Conservation (phyloP, 2,329 filamentous ascomycete species). For the Claviceps arundinis region DNA sequence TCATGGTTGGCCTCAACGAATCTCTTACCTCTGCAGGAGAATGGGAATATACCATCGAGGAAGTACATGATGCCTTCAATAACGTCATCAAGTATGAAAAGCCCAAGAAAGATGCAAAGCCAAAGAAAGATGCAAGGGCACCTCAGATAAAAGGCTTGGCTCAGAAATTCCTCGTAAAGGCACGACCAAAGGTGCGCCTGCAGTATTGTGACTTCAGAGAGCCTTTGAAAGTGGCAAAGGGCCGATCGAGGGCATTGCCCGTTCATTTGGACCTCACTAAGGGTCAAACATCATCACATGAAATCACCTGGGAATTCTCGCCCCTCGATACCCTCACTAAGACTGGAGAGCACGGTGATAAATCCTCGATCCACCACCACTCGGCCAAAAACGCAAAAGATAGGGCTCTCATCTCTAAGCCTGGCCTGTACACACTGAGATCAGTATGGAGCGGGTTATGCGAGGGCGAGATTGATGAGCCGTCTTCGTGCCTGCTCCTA, state of each 20-base stretch:
- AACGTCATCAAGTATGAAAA: conserved; percentile 68
- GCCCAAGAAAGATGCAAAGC: conserved; percentile 48
- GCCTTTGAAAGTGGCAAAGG: conserved; percentile 73
- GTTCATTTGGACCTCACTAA: conserved; percentile 49
- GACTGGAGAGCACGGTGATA: conserved; percentile 54
- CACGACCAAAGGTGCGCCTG: conserved; percentile 64
- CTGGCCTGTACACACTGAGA: conserved; percentile 77
- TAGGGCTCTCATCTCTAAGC: conserved; percentile 54
- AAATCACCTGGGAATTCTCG: conserved; percentile 70
- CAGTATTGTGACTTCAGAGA: conserved; percentile 64
- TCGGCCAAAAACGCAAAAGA: conserved; percentile 49
- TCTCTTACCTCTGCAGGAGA: conserved; percentile 65
- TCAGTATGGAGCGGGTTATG: conserved; percentile 72
- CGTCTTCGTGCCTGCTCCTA: conserved; percentile 80
- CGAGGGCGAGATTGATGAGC: conserved; percentile 78
- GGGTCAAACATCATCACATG: conserved; percentile 53
- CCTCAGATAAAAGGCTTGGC: conserved; percentile 49
- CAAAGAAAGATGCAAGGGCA: conserved; percentile 56
- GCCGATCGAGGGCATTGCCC: conserved; percentile 53
- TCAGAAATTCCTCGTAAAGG: conserved; percentile 73
- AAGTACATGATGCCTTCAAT: conserved; percentile 81
- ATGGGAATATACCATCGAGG: conserved; percentile 84
- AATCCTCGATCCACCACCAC: conserved; percentile 43
- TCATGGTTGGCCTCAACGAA: conserved; percentile 80
- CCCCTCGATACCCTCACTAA: conserved; percentile 55